Evolutionary conservation across 768 basidiomycete species (phyloP).

Genomic region (Psilocybe subaeruginosa): DNA sequence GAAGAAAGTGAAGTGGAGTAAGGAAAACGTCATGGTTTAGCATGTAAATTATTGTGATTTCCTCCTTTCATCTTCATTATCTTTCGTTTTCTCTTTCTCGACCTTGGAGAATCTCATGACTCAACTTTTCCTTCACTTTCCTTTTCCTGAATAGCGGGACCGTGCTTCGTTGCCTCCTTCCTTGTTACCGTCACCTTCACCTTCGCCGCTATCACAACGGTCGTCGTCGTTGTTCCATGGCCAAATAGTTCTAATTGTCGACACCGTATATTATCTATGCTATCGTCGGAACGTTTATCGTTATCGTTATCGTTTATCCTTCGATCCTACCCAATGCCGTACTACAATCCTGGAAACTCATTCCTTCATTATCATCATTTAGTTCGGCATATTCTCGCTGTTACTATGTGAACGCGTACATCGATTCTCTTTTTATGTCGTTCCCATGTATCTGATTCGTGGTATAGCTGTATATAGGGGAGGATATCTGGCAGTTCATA

Average conservation of each 20-base stretch:
- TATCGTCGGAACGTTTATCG: constrained; percentile 58
- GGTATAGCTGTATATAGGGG: constrained; percentile 83
- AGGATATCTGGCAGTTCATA: constrained; percentile 94
- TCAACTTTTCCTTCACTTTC: not conserved
- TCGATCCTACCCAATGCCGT: not conserved
- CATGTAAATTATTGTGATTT: not conserved
- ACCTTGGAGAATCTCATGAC: no score
- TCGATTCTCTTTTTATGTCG: not conserved
- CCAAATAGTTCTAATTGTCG: constrained; percentile 37
- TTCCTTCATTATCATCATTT: no score
- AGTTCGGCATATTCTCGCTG: constrained; percentile 94
- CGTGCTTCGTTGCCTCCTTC: not conserved
- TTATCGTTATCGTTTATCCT: no score
- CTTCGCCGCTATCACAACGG: not conserved
- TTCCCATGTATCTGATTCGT: no score
- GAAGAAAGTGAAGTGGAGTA: not conserved
- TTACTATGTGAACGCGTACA: constrained; percentile 84
- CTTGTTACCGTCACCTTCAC: not conserved
- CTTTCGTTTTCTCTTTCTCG: no score
- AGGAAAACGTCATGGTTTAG: not conserved
- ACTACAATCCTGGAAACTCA: no score
- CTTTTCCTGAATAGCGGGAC: not conserved
- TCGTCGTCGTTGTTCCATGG: not conserved
- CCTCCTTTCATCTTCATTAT: not conserved
- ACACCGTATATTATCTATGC: constrained; percentile 31